Percentiles rank a stretch among this genome's conserved stretches.
phyloP scores from a whole-genome alignment of 2,329 filamentous ascomycete genomes.

The Moelleriella libera region DNA sequence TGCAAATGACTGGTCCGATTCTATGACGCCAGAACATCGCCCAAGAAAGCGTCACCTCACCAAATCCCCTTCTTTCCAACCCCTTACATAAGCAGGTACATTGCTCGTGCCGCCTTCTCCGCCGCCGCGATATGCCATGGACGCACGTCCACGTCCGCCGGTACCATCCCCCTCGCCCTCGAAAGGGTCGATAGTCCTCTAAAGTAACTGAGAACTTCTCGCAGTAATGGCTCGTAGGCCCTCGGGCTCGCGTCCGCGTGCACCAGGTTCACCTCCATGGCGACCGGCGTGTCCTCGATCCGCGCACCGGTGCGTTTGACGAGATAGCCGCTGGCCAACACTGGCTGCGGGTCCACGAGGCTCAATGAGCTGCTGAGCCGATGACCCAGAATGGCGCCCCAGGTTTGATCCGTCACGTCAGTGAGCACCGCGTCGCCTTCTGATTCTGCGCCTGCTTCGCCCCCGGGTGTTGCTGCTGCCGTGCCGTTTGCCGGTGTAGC shows the following conservation, averaged over 20 bases:
- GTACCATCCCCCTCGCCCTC: constrained; percentile 47
- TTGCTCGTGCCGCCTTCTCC: constrained; percentile 50
- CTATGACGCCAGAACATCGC: no score
- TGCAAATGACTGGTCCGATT: no score
- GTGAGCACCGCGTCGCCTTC: constrained; percentile 50
- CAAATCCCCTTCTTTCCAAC: neutral
- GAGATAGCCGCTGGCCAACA: constrained; percentile 50
- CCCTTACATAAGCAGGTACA: constrained; percentile 50
- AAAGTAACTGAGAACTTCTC: constrained; percentile 58
- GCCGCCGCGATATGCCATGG: constrained; percentile 69
- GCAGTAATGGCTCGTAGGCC: constrained; percentile 48
- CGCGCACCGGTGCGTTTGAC: constrained; percentile 46
- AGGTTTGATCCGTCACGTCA: constrained; percentile 61
- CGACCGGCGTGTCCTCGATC: constrained; percentile 41
- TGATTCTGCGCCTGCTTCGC: constrained; percentile 25
- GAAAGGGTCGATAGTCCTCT: constrained; percentile 56
- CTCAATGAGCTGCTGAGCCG: constrained; percentile 46
- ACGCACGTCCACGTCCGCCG: constrained; percentile 44
- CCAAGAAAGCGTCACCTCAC: no score
- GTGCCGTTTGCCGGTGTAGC: constrained; percentile 28
- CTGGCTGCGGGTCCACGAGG: constrained; percentile 38
- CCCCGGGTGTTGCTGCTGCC: constrained; percentile 20
- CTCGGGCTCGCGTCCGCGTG: constrained; percentile 36
- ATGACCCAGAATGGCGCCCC: constrained; percentile 58
- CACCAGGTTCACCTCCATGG: constrained; percentile 53